phyloP scores from a whole-genome alignment of 345 rosid genomes.

The Limnanthes douglasii region DNA sequence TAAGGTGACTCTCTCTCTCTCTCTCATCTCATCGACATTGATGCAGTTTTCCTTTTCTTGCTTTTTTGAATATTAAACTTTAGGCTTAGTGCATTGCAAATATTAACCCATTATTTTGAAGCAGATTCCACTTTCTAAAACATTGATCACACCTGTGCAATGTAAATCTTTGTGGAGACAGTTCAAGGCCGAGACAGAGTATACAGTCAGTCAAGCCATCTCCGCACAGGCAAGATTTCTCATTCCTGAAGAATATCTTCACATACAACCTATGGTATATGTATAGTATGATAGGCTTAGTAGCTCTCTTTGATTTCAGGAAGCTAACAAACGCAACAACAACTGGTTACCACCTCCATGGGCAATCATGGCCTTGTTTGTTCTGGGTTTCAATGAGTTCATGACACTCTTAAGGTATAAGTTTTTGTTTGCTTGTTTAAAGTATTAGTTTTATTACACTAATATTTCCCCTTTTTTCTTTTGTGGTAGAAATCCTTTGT shows the following conservation, averaged over 20 bases:
- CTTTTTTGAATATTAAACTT: slow-evolving; percentile 6
- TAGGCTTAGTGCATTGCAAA: not conserved
- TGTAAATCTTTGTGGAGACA: slow-evolving; percentile 97
- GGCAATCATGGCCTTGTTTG: slow-evolving; percentile 72
- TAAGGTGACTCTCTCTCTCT: slow-evolving; percentile 22
- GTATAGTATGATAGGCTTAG: not conserved
- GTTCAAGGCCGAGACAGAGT: slow-evolving; percentile 86
- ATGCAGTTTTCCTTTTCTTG: slow-evolving; percentile 5
- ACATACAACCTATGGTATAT: not conserved
- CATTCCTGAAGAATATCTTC: not conserved
- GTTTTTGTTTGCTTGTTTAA: not conserved
- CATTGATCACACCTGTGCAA: slow-evolving; percentile 83
- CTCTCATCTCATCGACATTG: not conserved
- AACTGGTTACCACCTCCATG: slow-evolving; percentile 99
- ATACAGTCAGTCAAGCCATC: slow-evolving; percentile 85
- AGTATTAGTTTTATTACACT: slow-evolving; percentile 3
- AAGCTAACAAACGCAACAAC: slow-evolving; percentile 69
- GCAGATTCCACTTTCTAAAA: slow-evolving; percentile 61
- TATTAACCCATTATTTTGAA: slow-evolving; percentile 1
- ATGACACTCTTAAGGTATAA: slow-evolving; percentile 85
- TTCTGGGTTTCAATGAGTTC: slow-evolving; percentile 92
- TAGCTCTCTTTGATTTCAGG: slow-evolving; percentile 31
- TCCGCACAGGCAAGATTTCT: slow-evolving; percentile 78
- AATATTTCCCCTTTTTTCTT: not conserved
- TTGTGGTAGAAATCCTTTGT: slow-evolving; percentile 75